A percentile compares a stretch with the other conserved stretches of the same genome.
phyloP scores from a whole-genome alignment of 106 monocot species.

The Triglochin maritima region DNA sequence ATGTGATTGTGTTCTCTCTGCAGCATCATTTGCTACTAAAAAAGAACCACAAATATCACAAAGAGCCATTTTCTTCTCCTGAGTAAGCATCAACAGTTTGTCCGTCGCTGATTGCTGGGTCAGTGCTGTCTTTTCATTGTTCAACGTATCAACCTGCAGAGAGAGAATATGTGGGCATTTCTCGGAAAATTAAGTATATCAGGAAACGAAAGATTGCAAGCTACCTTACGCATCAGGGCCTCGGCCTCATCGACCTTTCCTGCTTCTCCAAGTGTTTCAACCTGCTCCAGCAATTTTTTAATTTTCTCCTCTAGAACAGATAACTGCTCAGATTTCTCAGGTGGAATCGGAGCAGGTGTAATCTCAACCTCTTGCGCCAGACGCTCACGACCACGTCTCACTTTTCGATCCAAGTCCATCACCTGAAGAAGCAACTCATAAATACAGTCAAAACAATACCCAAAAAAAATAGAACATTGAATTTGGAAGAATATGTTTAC shows the following conservation, averaged over 20 bases:
- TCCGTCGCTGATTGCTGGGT: constrained; percentile 44
- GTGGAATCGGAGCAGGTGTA: constrained; percentile 33
- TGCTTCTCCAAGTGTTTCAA: constrained; percentile 88
- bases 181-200: not conserved
- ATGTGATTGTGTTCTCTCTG: constrained; percentile 92
- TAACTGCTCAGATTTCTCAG: constrained; percentile 74
- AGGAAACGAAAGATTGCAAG: not conserved
- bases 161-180: not conserved
- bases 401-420: constrained; percentile 89
- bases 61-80: constrained; percentile 99
- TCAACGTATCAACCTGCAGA: constrained; percentile 72
- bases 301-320: constrained; percentile 73
- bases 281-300: constrained; percentile 84
- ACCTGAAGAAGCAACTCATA: constrained; percentile 31
- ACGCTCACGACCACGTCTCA: constrained; percentile 78
- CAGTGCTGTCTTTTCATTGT: constrained; percentile 68
- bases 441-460: not conserved
- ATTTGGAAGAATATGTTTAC: constrained; percentile 22
- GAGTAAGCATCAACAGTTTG: constrained; percentile 60
- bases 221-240: constrained; percentile 94
- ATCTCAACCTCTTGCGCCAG: constrained; percentile 68
- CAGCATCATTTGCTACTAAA: constrained; percentile 92
- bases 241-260: constrained; percentile 99
- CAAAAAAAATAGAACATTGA: not conserved
- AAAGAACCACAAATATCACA: constrained; percentile 99